Evolutionary conservation across 2,329 filamentous ascomycete species (phyloP), one percentile per base, ranked within the genome.

Genomic region (Venturia effusa): DNA sequence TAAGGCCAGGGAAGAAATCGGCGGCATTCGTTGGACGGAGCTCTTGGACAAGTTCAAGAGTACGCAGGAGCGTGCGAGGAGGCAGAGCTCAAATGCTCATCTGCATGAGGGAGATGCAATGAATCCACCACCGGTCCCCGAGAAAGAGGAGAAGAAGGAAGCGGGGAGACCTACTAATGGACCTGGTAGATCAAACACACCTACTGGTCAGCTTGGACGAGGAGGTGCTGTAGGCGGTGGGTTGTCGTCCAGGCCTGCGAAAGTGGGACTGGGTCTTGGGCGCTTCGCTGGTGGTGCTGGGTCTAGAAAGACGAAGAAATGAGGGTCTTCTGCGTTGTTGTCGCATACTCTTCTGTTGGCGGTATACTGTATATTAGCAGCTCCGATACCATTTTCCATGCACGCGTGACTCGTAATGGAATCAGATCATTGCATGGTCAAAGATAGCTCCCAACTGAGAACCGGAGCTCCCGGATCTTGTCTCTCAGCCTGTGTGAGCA

Each of bases 41-140:
- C 81, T 99, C 41, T 82, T 99, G 5, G 94, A 99, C 68, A 96
- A 97, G 72, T 99, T 99, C 77, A 89, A 90, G 68, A 85, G 83
- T 62, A 93, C 95, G 1, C 94, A 99, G 72, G 94, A 99, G 69
- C 86, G 85, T 66, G 89, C 92, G 6, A 84, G 92, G 63, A 83
- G 91, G 62, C 51, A 57, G 51, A 34, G 30, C 5, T 34, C 27
- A 30, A 57, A 57, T 10, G 15, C 51, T 13, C 51, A 32, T 57
- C 6, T n/a, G 7, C 27, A 34, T 30, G 61, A 27, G 19, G 57
- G 24, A 1, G 40, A 61, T 32, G 57, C 27, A 8, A 51, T 37
- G 43, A 34, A n/a, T 34, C 54, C 62, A 17, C 62, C 62, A 15
- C 61, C 48, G 34, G 62, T 64, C 10, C 37, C 62, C 7, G 62